Conservation (phyloP, 2,329 filamentous ascomycete species). For the Cadophora luteo-olivacea region DNA sequence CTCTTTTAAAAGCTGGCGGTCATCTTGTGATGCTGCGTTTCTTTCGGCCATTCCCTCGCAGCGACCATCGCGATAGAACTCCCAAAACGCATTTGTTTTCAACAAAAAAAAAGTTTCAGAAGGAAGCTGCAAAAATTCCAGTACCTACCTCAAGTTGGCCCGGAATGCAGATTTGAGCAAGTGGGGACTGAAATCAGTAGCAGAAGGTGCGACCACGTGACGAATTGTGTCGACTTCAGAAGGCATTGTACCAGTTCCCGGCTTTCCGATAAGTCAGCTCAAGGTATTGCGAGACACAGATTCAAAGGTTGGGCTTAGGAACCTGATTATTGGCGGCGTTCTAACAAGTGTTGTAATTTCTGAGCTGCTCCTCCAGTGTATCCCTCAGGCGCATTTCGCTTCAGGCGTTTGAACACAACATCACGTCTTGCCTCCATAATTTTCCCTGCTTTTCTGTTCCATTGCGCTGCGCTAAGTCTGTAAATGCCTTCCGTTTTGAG, state of each 20-base stretch:
- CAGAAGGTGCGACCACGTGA: conserved; percentile 8
- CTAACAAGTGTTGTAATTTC: neutral
- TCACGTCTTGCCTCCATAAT: neutral
- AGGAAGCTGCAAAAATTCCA: neutral
- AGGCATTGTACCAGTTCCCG: neutral
- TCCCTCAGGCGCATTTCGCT: neutral
- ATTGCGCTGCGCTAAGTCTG: neutral
- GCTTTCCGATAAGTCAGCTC: neutral
- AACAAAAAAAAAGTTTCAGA: too few relatives aligned
- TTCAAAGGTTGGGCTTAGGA: neutral
- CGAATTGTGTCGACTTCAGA: neutral
- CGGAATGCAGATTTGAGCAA: neutral
- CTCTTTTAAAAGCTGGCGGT: neutral
- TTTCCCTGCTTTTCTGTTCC: neutral
- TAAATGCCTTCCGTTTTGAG: neutral
- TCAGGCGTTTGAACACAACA: neutral
- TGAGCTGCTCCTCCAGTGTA: neutral
- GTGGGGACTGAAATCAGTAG: neutral
- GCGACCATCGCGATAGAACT: too few relatives aligned
- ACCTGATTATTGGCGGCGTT: neutral
- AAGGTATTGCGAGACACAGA: neutral
- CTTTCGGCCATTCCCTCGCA: neutral
- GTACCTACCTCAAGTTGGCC: neutral
- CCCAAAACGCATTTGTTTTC: too few relatives aligned
- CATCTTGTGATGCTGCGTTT: neutral